Evolutionary conservation across 176 grass and related monocot species (phyloP), one percentile per base, ranked within the genome.

Genomic region (Phoenix roebelenii): DNA sequence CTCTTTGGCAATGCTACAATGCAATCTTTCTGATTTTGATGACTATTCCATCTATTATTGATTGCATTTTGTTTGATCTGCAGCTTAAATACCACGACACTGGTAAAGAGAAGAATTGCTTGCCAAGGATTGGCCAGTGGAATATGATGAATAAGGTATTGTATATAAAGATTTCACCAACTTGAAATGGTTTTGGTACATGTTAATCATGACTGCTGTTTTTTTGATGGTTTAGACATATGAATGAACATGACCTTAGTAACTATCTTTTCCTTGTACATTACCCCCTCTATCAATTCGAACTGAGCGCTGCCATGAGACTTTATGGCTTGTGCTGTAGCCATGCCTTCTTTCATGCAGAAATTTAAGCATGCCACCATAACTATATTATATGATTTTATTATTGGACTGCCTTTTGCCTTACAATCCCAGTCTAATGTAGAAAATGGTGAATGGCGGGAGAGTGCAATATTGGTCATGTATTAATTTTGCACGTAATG

Each of bases 141-240:
- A 98, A 98, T 70, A 98, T 98, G 93, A 98, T 88, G 93, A 98
- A 98, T 54, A 98, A 98, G 79, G 93, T 98, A 84, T 44, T 0
- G 10, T 9, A 44, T 9, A 44, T 44, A 14, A 14, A 44, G 9
- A 14, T 14, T 10, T 12, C 35, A 44, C 28, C 2, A 14, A 44
- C 35, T 3, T 10, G 35, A 44, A 44, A 44, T 44, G 35, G 35
- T 44, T 44, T 12, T 44, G 1, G 1, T 3, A 14, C 35, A 12
- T 44, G 35, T 44, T 44, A 44, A 44, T 44, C 10, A 44, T 3
- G 10, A 12, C 35, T 44, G 35, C 1, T 3, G 5, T 44, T 44
- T 2, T 1, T 44, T 10, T 44, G 0, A 12, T 44, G 35, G 35
- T 44, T 44, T 7, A 44, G 35, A 44, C 9, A 14, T 5, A 28